These are phyloP conservation scores for Penicillium silybi DNA, from an alignment of 495 filamentous ascomycete genomes.

Conservation along the genomic window DNA sequence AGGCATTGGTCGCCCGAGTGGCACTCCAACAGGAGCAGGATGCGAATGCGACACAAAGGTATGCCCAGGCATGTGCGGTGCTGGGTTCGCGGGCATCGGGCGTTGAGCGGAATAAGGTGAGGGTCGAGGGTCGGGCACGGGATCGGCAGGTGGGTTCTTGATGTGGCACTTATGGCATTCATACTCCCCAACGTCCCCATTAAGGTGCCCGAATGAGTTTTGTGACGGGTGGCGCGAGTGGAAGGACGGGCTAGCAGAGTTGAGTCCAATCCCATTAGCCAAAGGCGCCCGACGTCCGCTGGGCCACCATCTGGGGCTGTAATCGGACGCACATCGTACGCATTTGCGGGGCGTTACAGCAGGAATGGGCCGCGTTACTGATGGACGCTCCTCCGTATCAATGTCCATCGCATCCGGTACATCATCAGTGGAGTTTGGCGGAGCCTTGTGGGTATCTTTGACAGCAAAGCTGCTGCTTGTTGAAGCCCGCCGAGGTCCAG, in stretches of 20 bases:
- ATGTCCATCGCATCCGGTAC: conserved; percentile 34
- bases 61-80: conserved; percentile 22
- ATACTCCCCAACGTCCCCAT: conserved; percentile 31
- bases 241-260: conserved; percentile 25
- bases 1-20: conserved; percentile 32
- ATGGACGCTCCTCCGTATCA: conserved; percentile 29
- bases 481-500: conserved; percentile 38
- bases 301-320: conserved; percentile 45
- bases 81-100: conserved; percentile 32
- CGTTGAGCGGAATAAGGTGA: conserved; percentile 34
- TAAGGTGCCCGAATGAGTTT: conserved; percentile 24
- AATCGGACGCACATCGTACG: conserved; percentile 34
- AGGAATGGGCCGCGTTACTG: conserved; percentile 11
- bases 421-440: conserved; percentile 24
- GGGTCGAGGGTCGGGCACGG: conserved; percentile 32
- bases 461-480: conserved; percentile 26
- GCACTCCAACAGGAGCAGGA: conserved; percentile 17
- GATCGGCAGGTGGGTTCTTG: conserved; percentile 27
- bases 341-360: conserved; percentile 32
- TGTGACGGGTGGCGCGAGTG: conserved; percentile 23
- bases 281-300: conserved; percentile 31
- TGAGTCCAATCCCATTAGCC: conserved; percentile 30
- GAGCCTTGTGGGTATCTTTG: conserved; percentile 30
- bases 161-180: conserved; percentile 54
- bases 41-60: conserved; percentile 32